Evolutionary conservation across 805 yeast genomes (phyloP), one percentile per base, ranked within the genome.

Genomic region (Candida anglica): DNA sequence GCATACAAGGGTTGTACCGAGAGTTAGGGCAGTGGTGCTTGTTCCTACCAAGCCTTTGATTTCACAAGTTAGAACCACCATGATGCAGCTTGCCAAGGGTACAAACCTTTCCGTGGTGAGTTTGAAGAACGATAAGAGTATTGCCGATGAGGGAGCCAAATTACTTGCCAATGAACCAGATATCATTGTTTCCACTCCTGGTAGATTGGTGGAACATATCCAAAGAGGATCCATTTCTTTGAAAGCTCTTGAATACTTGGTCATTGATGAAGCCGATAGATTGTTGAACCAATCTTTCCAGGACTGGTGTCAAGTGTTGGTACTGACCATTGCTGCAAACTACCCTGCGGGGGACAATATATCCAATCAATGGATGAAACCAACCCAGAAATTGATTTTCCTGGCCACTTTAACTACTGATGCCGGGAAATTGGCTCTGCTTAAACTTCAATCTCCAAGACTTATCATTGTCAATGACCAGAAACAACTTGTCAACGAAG

Each of bases 371-470:
- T 73, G 73, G 63, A 41, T 41, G 8, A 35, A 63, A 24, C 56
- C 55, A 31, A 57, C 79, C 59, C 52, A 81, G 63, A 62, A 89
- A 46, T 69, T 91, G 55, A 71, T 93, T 3, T 87, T 93, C 51
- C 81, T 94, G 32, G 98, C 99, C 6, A 93, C 99, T 0, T 71
- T 93, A 34, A 87, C 97, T 3, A 81, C 96, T 2, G 95, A 89
- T 54, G 86, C 97, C 0, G 95, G 93, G 19, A 86, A 85, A 51
- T 63, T 93, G 36, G 73, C 91, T 6, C 73, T 77, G 29, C 68
- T 93, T 38, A 76, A 81, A 33, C 74, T 93, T 41, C 65, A 66
- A 38, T 71, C 69, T 44, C 97, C 94, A n/a, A 71, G 81, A 48
- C 58, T 93, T 30, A 66, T 86, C 26, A 78, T 87, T 37, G 81